Base-by-base conservation (phyloP, 2,329 filamentous ascomycete species). In the Albophoma yamanashiensis region DNA sequence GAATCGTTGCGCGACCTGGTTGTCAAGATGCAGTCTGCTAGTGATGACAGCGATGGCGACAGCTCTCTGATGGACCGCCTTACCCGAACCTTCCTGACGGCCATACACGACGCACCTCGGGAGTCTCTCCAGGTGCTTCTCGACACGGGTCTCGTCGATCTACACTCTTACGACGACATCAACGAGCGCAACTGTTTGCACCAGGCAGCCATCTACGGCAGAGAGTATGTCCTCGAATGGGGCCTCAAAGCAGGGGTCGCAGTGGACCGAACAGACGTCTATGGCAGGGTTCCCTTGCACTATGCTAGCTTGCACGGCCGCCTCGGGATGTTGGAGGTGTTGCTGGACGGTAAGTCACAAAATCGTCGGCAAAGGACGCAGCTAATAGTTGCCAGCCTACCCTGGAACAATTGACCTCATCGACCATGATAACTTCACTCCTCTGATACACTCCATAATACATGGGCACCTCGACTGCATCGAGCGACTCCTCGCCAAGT, bases 361-460 rank as follows among this genome's bases (percentile, higher is more conserved):
- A 9, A 14, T 22, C 2, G 50, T n/a, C 7, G 31, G 11, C 15
- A 20, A 34, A 12, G 7, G 50, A 55, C 42, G 25, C 14, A 40
- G 8, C 64, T 69, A 58, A 66, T 39, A 6, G 59, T 55, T 22
- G 34, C n/a, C 60, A 86, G 84, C 84, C 27, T 86, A 89, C 55
- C 83, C 85, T 5, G 79, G 84, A 25, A 96, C 91, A 0, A 89
- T 97, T 62, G 87, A 97, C 70, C 79, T 89, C 47, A 92, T 92
- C 70, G 94, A 99, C 69, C 90, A 97, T 70, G 93, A 99, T 76
- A 97, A 96, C 74, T 99, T 96, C 72, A 97, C 93, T 0, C 92
- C 94, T 0, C 78, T 99, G 55, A 94, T 99, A 60, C 94, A 97
- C 74, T 89, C 91, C 52, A 97, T 97, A 64, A 92, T 96, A 58